These are phyloP conservation scores for Aspergillus sp. DNA, from an alignment of 2,329 filamentous ascomycete species.

Conservation along the genomic window DNA sequence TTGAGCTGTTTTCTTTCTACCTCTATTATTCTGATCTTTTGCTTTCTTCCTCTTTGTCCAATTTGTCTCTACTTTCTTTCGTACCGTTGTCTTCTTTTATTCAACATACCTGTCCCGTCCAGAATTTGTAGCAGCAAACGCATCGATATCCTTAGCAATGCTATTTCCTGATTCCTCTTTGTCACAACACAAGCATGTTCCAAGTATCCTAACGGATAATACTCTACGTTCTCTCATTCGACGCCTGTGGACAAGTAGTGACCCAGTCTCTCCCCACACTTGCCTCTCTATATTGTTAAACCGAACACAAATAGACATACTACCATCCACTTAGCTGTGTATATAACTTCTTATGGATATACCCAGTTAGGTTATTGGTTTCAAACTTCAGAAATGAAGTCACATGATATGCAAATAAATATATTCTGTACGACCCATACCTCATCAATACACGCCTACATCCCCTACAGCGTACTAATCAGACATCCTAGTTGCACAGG, in stretches of 20 bases:
- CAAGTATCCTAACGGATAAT: neutral
- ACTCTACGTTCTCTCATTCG: neutral
- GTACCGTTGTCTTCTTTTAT: neutral
- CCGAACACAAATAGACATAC: too few relatives aligned
- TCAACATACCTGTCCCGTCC: neutral
- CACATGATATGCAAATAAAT: too few relatives aligned
- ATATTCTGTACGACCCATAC: too few relatives aligned
- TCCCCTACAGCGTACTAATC: too few relatives aligned
- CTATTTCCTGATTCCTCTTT: neutral
- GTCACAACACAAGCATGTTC: too few relatives aligned
- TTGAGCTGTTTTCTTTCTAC: neutral
- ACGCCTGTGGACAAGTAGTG: neutral
- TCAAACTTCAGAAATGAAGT: too few relatives aligned
- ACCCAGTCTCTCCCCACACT: neutral
- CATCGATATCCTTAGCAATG: neutral
- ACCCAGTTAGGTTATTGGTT: too few relatives aligned
- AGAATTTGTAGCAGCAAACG: neutral
- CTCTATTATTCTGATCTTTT: slow-evolving; percentile 4
- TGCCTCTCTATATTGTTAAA: too few relatives aligned
- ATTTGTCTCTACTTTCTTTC: neutral
- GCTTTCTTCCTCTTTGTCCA: neutral
- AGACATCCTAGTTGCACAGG: too few relatives aligned
- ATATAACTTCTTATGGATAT: too few relatives aligned
- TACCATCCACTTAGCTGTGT: too few relatives aligned
- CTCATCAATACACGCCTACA: too few relatives aligned